Evolutionary conservation across 73 alveolate species (phyloP).

Genomic region (Symbiodinium pilosum): DNA sequence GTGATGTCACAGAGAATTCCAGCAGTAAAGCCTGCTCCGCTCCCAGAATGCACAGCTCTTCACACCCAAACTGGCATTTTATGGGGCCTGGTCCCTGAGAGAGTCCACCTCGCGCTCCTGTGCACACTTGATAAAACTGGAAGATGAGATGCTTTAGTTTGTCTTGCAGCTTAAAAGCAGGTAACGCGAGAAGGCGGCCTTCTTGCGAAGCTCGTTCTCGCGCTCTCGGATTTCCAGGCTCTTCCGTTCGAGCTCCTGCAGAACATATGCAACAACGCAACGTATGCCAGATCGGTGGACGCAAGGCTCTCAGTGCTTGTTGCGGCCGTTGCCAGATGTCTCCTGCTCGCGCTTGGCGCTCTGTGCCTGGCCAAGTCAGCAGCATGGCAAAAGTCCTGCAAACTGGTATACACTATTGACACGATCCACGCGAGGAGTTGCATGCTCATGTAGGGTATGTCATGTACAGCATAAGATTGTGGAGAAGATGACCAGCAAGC

Average conservation of each 20-base stretch:
- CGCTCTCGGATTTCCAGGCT: slow-evolving; percentile 21
- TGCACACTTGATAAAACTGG: too few species aligned
- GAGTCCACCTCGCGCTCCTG: slow-evolving; percentile 20
- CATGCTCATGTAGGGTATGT: too few species aligned
- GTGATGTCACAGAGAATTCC: too few species aligned
- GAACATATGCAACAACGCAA: background rate
- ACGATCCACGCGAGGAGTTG: too few species aligned
- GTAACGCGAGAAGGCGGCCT: background rate
- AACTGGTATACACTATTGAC: too few species aligned
- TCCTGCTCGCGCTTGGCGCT: slow-evolving; percentile 3
- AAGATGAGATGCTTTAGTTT: too few species aligned
- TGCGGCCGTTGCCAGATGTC: background rate
- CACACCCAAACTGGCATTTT: too few species aligned
- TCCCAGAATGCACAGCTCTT: too few species aligned
- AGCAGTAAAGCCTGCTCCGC: too few species aligned
- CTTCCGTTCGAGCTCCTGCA: slow-evolving; percentile 35
- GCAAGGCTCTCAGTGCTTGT: background rate
- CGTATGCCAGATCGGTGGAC: background rate
- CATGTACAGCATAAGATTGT: too few species aligned
- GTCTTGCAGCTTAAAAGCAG: background rate
- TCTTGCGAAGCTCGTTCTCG: slow-evolving; percentile 28
- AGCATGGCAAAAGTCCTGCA: too few species aligned
- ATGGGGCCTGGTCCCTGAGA: slow-evolving; percentile 6
- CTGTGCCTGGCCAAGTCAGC: background rate
- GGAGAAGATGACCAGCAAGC: too few species aligned